Evolutionary conservation across 2,329 filamentous ascomycete genomes (phyloP), one percentile per base, ranked within the genome.

Genomic region (Hymenoscyphus fructigenus): DNA sequence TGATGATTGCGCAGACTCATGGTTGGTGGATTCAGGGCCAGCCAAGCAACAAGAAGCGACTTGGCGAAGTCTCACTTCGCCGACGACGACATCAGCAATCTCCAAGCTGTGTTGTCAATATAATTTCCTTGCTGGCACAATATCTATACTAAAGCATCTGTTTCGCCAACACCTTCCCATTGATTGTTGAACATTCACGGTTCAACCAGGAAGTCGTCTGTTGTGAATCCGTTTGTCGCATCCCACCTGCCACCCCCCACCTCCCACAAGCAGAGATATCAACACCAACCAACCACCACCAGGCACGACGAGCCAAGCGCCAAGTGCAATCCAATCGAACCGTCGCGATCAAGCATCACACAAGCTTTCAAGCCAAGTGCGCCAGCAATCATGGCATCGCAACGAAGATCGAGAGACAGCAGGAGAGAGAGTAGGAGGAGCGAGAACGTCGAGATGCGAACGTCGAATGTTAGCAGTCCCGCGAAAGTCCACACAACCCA

Each of bases 391-490:
- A 60, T 60, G 59, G 38, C 59, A 50, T 47, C 38, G 14, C 57
- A 59, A 15, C 57, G 57, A 59, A 59, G 57, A 44, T 59, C 32
- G 32, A 44, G 38, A 10, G n/a, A 23, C n/a, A 60, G 26, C 15
- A 38, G 23, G 12, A 34, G 20, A 14, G 32, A 20, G 20, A 20
- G 41, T 34, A 60, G 23, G 2, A 10, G n/a, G 41, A 47, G 41
- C 20, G 26, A 60, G 20, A 53, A 60, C 28, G 53, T 50, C 38
- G 59, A 29, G 26, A n/a, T 50, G 17, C 26, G 15, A 38, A 28
- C 26, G 3, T 36, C 34, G 10, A 36, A 36, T 15, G 34, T 36
- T 2, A 36, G 34, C 23, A 50, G 38, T 56, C 47, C 59, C 15
- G 28, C 44, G 6, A 34, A 28, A 10, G 59, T 32, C 20, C 59